Percentiles rank a stretch among this genome's conserved stretches.
These are phyloP conservation scores for Taphrina wiesneri DNA, from an alignment of 1,139 yeast species.

Conservation along the genomic window DNA sequence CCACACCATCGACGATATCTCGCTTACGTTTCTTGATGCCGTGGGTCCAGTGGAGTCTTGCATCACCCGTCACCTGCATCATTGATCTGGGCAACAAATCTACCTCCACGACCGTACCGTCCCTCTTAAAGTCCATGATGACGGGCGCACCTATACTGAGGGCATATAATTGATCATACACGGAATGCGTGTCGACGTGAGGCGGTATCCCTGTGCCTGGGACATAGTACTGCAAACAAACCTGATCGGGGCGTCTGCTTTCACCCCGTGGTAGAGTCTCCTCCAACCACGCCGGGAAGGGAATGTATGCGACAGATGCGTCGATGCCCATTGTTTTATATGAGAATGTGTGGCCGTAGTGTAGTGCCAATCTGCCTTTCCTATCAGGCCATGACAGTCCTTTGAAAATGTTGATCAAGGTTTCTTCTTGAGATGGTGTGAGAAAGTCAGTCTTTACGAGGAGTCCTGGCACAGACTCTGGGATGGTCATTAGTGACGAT, in stretches of 20 bases:
- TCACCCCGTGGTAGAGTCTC: not conserved
- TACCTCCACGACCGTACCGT: not conserved
- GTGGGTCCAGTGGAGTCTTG: conserved; percentile 18
- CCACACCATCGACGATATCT: not conserved
- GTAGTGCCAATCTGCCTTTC: conserved; percentile 17
- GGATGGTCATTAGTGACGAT: not conserved
- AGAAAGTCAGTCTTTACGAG: not conserved
- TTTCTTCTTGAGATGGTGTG: not conserved
- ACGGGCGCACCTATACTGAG: conserved; percentile 18
- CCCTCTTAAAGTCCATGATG: conserved; percentile 19
- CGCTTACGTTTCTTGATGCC: conserved; percentile 32
- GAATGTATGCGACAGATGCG: not conserved
- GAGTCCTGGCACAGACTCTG: conserved; percentile 3
- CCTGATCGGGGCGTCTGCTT: conserved; percentile 14
- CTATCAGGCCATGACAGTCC: conserved; percentile 10
- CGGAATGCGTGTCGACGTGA: conserved; percentile 28
- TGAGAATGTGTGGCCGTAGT: conserved; percentile 24
- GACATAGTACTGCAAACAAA: conserved; percentile 24
- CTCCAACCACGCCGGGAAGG: conserved; percentile 22
- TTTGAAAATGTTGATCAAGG: not conserved
- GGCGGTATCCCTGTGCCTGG: conserved; percentile 34
- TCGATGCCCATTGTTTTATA: conserved; percentile 33
- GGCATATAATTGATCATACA: conserved; percentile 18
- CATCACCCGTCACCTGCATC: conserved; percentile 27
- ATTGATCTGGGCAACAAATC: conserved; percentile 23